Conservation (phyloP, 1,284 basidiomycete genomes). For the Cronartium ribicola region DNA sequence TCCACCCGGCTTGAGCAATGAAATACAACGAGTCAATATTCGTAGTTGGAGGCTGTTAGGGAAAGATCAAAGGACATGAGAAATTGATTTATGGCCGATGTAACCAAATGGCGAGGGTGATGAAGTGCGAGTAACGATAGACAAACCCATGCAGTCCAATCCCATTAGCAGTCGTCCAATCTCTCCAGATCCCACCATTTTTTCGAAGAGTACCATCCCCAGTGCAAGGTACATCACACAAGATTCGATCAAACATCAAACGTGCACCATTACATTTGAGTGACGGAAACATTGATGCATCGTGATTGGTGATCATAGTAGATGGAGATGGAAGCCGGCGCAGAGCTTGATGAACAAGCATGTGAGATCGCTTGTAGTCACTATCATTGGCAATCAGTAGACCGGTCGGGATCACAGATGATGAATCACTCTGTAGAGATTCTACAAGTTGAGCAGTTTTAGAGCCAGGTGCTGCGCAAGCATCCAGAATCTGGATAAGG, state of each 20-base stretch:
- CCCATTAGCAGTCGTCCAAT: conserved; percentile 81
- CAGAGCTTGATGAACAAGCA: conserved; percentile 91
- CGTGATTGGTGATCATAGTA: conserved; percentile 91
- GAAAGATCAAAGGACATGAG: conserved; percentile 22
- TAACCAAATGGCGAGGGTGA: background rate
- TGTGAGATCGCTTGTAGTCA: conserved; percentile 89
- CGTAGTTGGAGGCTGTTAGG: conserved; percentile 72
- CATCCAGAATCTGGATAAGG: conserved; percentile 74
- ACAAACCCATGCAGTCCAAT: conserved; percentile 80
- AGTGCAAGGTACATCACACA: conserved; percentile 96
- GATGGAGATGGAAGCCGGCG: conserved; percentile 86
- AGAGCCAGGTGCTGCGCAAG: conserved; percentile 98
- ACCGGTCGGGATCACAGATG: conserved; percentile 59
- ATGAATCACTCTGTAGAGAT: conserved; percentile 65
- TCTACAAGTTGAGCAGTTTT: conserved; percentile 93
- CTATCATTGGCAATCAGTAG: conserved; percentile 83
- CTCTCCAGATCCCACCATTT: conserved; percentile 91
- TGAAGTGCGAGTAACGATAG: background rate
- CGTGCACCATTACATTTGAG: conserved; percentile 59
- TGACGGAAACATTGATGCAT: conserved; percentile 81
- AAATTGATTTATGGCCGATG: conserved; percentile 1
- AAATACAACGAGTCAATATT: conserved; percentile 86
- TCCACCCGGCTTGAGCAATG: conserved; percentile 76
- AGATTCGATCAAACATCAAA: conserved; percentile 83
- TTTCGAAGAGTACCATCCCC: conserved; percentile 95